Percentiles rank a stretch among this genome's conserved stretches.
Conservation (phyloP, 139 green algal genomes). For the Chlamydomonas sp. region DNA sequence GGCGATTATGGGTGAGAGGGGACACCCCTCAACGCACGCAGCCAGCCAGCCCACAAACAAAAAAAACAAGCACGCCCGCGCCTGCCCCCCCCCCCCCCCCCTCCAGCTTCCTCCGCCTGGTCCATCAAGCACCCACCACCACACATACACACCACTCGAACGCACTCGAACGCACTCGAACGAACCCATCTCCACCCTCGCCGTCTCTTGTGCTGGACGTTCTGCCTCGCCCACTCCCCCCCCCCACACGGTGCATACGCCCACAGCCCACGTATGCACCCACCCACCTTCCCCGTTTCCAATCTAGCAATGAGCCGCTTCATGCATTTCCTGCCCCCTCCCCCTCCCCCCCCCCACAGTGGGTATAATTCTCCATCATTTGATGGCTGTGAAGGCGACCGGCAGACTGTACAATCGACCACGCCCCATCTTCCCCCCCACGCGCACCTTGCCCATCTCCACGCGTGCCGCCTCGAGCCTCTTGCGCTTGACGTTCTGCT, state of each 20-base stretch:
- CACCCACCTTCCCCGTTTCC: not conserved
- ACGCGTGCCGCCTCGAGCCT: slow-evolving; percentile 8
- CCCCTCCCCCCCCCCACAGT: too few relatives aligned
- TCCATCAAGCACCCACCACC: not conserved
- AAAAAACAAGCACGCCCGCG: too few relatives aligned
- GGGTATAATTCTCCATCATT: too few relatives aligned
- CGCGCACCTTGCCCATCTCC: slow-evolving; percentile 9
- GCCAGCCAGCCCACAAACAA: too few relatives aligned
- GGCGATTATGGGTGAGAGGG: not conserved
- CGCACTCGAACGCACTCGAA: not conserved
- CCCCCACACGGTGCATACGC: not conserved
- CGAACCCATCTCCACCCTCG: not conserved
- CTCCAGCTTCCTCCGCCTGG: not conserved
- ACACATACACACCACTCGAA: not conserved
- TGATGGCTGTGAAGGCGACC: not conserved
- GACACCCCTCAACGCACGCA: not conserved
- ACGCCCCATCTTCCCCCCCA: not conserved
- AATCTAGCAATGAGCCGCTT: not conserved
- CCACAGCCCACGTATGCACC: not conserved
- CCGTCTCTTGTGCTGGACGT: too few relatives aligned
- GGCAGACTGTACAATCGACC: not conserved
- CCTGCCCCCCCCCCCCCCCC: too few relatives aligned
- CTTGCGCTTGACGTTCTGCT: slow-evolving; percentile 24
- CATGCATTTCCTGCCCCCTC: not conserved
- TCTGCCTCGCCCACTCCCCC: slow-evolving; percentile 23